phyloP scores from a whole-genome alignment of 257 asterid species.

The Gentiana dahurica region DNA sequence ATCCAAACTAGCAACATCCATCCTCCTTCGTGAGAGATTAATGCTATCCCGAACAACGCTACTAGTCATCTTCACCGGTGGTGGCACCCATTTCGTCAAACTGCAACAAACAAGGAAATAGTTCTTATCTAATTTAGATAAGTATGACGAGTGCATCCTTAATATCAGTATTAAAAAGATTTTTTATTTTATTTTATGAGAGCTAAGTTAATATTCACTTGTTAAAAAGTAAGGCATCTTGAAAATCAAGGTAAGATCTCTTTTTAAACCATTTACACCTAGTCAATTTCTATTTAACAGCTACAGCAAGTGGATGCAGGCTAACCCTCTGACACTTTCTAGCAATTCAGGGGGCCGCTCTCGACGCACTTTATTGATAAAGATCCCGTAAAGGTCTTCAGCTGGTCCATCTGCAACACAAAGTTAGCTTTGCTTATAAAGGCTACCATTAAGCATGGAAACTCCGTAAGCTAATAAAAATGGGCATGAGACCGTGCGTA shows the following conservation, averaged over 20 bases:
- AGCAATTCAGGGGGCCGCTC: conserved; percentile 91
- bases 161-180: too few species aligned
- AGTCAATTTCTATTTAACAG: not conserved
- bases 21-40: conserved; percentile 70
- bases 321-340: conserved; percentile 86
- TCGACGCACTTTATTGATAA: conserved; percentile 84
- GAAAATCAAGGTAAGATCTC: too few species aligned
- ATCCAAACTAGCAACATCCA: conserved; percentile 86
- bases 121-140: too few species aligned
- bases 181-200: too few species aligned
- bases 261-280: too few species aligned
- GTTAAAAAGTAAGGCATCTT: too few species aligned
- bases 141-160: too few species aligned
- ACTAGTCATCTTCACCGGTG: conserved; percentile 94
- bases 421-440: not conserved
- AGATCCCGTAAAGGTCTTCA: conserved; percentile 92
- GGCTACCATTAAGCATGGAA: not conserved
- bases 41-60: conserved; percentile 72
- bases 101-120: conserved; percentile 28
- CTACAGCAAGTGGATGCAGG: not conserved
- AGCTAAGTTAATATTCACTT: too few species aligned
- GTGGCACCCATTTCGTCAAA: conserved; percentile 98
- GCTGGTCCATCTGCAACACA: conserved; percentile 82
- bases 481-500: not conserved
- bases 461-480: not conserved